phyloP scores from a whole-genome alignment of 768 basidiomycete genomes.

The Leccinum incarnatum region DNA sequence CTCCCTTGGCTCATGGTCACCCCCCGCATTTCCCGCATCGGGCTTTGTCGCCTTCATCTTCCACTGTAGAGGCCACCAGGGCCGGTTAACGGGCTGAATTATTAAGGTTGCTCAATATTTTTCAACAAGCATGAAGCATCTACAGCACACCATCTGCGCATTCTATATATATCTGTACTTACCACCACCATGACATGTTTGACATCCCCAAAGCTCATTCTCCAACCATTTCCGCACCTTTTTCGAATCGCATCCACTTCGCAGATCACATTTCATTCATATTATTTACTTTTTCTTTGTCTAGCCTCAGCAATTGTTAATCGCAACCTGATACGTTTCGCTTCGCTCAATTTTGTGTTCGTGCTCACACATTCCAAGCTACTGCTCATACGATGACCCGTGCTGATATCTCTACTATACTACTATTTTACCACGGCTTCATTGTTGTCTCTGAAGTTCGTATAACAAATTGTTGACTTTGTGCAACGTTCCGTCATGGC shows the following conservation, averaged over 20 bases:
- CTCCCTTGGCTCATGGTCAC: conserved; percentile 32
- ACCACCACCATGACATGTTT: conserved; percentile 34
- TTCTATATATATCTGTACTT: conserved; percentile 41
- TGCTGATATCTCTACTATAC: conserved; percentile 35
- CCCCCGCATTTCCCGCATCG: conserved; percentile 39
- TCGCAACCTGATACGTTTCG: conserved; percentile 24
- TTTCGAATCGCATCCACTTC: conserved; percentile 30
- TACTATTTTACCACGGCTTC: conserved; percentile 32
- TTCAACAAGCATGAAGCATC: conserved; percentile 39
- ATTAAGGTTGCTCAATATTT: conserved; percentile 39
- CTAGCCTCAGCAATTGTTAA: conserved; percentile 28
- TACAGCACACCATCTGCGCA: conserved; percentile 39
- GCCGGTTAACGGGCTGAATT: conserved; percentile 39
- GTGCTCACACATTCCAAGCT: conserved; percentile 23
- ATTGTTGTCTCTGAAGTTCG: conserved; percentile 17
- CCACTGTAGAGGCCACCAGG: conserved; percentile 39
- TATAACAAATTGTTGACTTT: conserved; percentile 15
- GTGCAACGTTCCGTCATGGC: conserved; percentile 13
- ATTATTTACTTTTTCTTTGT: conserved; percentile 27
- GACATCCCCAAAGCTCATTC: conserved; percentile 32
- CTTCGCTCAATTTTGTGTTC: conserved; percentile 16
- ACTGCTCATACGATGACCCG: conserved; percentile 28
- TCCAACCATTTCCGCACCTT: conserved; percentile 14
- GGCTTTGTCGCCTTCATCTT: conserved; percentile 37
- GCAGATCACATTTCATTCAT: conserved; percentile 25